A percentile compares a stretch with the other conserved stretches of the same genome.
phyloP scores from a whole-genome alignment of 352 stramenopile genomes.

The Phytophthora chlamydospora region DNA sequence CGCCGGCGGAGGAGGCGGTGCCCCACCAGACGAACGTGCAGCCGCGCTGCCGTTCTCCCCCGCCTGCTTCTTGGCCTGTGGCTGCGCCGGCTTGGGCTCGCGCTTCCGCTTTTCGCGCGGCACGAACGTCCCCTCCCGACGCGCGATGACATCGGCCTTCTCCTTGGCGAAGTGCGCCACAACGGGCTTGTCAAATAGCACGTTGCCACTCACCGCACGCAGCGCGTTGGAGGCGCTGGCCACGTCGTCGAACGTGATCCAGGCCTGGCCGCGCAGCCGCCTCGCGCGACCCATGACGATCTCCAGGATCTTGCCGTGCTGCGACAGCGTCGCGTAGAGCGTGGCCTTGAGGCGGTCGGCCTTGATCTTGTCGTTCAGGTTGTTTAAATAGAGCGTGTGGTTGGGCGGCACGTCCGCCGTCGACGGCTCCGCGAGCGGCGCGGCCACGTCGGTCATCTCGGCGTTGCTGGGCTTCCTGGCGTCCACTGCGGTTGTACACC shows the following conservation, averaged over 20 bases:
- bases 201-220: constrained; percentile 85
- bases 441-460: constrained; percentile 21
- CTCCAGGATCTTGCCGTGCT: constrained; percentile 93
- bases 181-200: constrained; percentile 90
- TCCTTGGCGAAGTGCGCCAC: constrained; percentile 86
- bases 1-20: constrained; percentile 43
- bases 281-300: constrained; percentile 88
- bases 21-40: constrained; percentile 22
- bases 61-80: constrained; percentile 43
- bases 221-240: constrained; percentile 88
- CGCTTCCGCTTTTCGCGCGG: constrained; percentile 86
- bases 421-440: constrained; percentile 1
- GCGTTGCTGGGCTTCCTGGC: too few relatives aligned
- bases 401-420: constrained; percentile 81
- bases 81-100: constrained; percentile 49
- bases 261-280: constrained; percentile 89
- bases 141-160: constrained; percentile 81
- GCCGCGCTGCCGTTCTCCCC: constrained; percentile 23
- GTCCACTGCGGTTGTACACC: too few relatives aligned
- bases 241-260: constrained; percentile 93
- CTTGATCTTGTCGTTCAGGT: constrained; percentile 96
- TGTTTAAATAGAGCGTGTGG: constrained; percentile 94
- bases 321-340: constrained; percentile 91
- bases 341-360: constrained; percentile 88
- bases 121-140: constrained; percentile 72